Evolutionary conservation across 371 early-diverging fungal genomes (phyloP), one percentile per base, ranked within the genome.

Genomic region (Fennellomyces sp.): DNA sequence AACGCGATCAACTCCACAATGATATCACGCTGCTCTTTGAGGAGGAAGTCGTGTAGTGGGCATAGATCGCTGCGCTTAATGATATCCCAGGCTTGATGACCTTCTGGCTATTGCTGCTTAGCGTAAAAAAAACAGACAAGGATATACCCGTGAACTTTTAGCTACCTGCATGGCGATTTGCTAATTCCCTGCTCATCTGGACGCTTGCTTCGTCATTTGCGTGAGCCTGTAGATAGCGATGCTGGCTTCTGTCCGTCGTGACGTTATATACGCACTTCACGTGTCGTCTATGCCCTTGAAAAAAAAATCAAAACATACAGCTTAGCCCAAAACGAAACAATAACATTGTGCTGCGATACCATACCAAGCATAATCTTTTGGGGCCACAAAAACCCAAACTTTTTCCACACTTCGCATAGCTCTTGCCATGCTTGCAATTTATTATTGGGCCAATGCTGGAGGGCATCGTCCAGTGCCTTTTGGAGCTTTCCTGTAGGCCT

Each of bases 371-470:
- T 56, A 7, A 79, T 61, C 26, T 70, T 71, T 35, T 72, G 63
- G 10, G 80, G 80, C 76, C 80, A 79, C n/a, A 79, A 59, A 48
- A 68, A 79, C 11, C 80, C 80, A 70, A 64, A 79, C 13, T 56
- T 64, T 23, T 65, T 29, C 74, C 74, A 79, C 2, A 79, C 52
- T 29, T 61, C 38, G 13, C 69, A 48, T 5, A 78, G 25, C 5
- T 52, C 50, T 11, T 62, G 30, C 78, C 78, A 75, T 25, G 47
- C 67, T 33, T 54, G 27, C 0, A 49, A 61, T 26, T 45, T 62
- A 26, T 66, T 51, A 23, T 52, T 50, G 19, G 65, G 65, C 64
- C 63, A 65, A n/a, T 51, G 29, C 6, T 39, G 15, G 12, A 63
- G 13, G 3, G 69, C 55, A 35, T 57, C 42, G 19, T 74, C 64